Conservation (phyloP, 1,284 basidiomycete species). For the Takashimella tepidaria region DNA sequence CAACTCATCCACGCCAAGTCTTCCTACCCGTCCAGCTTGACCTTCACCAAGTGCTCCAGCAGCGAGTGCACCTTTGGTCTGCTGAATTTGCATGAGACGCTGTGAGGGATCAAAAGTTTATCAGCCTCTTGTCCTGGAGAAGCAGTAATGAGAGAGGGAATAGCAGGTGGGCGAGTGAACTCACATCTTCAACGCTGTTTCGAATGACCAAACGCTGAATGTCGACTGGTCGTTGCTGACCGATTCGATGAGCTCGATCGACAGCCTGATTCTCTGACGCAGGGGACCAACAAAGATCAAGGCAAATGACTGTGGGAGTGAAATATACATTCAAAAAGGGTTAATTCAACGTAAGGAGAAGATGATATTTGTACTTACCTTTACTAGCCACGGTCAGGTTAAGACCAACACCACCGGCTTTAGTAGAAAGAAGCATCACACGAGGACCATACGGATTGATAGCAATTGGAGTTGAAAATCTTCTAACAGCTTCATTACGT, state of each 20-base stretch:
- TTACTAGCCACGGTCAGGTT: conserved; percentile 41
- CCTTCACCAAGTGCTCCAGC: conserved; percentile 49
- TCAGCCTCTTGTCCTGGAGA: no score
- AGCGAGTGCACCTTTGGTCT: conserved; percentile 41
- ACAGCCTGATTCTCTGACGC: conserved; percentile 44
- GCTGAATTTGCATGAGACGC: conserved; percentile 17
- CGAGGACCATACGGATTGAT: conserved; percentile 20
- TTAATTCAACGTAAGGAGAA: no score
- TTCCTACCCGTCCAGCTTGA: conserved; percentile 14
- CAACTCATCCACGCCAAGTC: conserved; percentile 12
- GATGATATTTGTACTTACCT: conserved; percentile 9
- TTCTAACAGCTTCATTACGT: conserved; percentile 32
- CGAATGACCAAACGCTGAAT: conserved; percentile 70
- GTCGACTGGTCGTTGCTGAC: conserved; percentile 76
- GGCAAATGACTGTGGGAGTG: conserved; percentile 21
- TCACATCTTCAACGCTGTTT: conserved; percentile 42
- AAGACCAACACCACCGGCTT: conserved; percentile 43
- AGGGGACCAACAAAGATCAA: conserved; percentile 45
- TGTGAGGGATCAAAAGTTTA: no score
- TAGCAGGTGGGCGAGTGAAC: not conserved
- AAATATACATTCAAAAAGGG: conserved; percentile 1
- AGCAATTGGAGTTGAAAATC: conserved; percentile 28
- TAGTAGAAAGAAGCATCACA: conserved; percentile 47
- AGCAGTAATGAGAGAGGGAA: no score
- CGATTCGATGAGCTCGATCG: conserved; percentile 71